Conservation (phyloP, 768 basidiomycete genomes). For the Neoboletus brunneissimus region DNA sequence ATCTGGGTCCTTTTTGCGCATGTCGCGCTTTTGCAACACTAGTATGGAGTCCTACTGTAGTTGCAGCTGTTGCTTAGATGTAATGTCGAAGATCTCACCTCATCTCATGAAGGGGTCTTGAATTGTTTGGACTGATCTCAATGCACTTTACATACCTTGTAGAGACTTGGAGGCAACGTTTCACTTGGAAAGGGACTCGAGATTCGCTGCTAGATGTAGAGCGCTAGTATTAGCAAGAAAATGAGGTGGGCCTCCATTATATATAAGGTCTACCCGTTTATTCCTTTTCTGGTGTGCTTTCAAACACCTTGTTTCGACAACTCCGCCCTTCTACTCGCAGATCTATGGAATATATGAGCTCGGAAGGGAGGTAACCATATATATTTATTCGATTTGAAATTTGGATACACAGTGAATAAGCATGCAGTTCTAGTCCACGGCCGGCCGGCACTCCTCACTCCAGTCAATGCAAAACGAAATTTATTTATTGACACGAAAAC, state of each 20-base stretch:
- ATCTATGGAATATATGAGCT: no score
- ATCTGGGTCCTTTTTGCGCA: neutral
- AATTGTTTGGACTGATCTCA: neutral
- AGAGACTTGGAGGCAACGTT: neutral
- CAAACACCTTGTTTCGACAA: neutral
- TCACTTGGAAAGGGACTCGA: neutral
- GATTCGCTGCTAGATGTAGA: neutral
- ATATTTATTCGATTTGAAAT: no score
- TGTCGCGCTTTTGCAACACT: neutral
- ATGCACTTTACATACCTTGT: neutral
- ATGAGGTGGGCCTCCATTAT: neutral
- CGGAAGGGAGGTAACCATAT: no score
- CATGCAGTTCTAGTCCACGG: no score
- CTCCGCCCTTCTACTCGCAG: no score
- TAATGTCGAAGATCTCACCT: neutral
- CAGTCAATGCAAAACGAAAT: neutral
- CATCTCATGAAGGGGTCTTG: neutral
- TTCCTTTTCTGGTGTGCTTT: neutral
- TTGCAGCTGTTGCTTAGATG: neutral
- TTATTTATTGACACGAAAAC: no score
- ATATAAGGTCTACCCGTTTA: no score
- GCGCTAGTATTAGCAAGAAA: neutral
- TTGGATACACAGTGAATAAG: no score
- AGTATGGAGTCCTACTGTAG: neutral
- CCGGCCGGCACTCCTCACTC: neutral